A percentile compares a stretch with the other conserved stretches of the same genome.
Conservation (phyloP, 2,329 filamentous ascomycete species). For the Aspergillus calidoustus region DNA sequence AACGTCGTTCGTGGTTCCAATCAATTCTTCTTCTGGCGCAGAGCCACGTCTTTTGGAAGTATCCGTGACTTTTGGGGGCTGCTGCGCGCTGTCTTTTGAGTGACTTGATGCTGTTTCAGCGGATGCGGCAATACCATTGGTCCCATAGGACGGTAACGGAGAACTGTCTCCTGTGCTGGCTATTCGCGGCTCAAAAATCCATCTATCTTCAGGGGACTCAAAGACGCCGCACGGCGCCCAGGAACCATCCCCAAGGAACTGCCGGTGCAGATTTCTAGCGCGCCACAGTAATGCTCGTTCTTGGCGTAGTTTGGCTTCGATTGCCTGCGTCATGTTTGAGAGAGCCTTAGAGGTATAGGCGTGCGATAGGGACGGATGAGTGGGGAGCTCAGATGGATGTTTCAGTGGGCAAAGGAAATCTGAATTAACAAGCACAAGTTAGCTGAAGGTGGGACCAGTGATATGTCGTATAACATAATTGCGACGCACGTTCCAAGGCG, state of each 20-base stretch:
- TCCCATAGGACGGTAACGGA: slow-evolving; percentile 22
- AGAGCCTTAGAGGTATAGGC: slow-evolving; percentile 64
- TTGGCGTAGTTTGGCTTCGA: slow-evolving; percentile 61
- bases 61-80: slow-evolving; percentile 11
- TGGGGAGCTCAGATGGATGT: slow-evolving; percentile 63
- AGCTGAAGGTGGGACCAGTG: neutral
- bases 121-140: slow-evolving; percentile 22
- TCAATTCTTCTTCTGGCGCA: slow-evolving; percentile 18
- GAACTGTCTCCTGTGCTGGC: slow-evolving; percentile 23
- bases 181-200: slow-evolving; percentile 49
- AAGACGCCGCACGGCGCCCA: slow-evolving; percentile 63
- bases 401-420: slow-evolving; percentile 65
- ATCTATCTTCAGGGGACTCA: slow-evolving; percentile 56
- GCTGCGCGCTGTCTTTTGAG: slow-evolving; percentile 21
- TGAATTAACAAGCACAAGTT: slow-evolving; percentile 33
- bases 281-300: slow-evolving; percentile 61
- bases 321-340: slow-evolving; percentile 60
- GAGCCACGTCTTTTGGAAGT: slow-evolving; percentile 19
- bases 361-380: slow-evolving; percentile 62
- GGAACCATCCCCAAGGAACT: slow-evolving; percentile 63
- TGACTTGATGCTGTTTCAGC: slow-evolving; percentile 9
- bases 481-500: slow-evolving; percentile 57
- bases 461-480: neutral
- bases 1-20: slow-evolving; percentile 30
- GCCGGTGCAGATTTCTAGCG: slow-evolving; percentile 61